Conservation (phyloP, 495 filamentous ascomycete species). For the Tuber melanosporum region DNA sequence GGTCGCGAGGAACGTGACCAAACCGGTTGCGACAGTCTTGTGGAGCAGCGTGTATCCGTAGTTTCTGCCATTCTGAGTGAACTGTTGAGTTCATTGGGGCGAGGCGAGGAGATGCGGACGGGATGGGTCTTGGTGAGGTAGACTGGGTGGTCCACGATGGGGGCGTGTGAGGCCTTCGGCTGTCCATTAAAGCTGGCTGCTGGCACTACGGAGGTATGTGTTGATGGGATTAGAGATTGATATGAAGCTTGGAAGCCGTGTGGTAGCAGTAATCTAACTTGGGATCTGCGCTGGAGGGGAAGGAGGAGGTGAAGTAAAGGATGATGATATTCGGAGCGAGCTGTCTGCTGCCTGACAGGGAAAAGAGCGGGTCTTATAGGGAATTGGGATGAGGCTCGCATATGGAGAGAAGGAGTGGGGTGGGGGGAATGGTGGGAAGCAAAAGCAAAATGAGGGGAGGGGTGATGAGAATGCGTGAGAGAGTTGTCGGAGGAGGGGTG, state of each 20-base stretch:
- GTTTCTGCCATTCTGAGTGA: slow-evolving; percentile 22
- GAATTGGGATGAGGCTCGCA: slow-evolving; percentile 1
- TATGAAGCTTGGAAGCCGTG: neutral
- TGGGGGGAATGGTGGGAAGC: slow-evolving; percentile 8
- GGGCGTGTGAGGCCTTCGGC: slow-evolving; percentile 33
- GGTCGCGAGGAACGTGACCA: neutral
- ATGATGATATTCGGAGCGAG: neutral
- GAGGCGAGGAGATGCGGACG: slow-evolving; percentile 14
- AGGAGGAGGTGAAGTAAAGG: neutral
- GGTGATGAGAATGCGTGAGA: neutral
- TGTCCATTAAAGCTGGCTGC: slow-evolving; percentile 32
- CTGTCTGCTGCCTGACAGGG: neutral
- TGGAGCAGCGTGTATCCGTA: neutral
- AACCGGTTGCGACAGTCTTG: neutral
- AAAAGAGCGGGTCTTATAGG: slow-evolving; percentile 20
- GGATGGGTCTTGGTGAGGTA: slow-evolving; percentile 22
- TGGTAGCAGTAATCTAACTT: neutral
- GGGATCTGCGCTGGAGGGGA: neutral
- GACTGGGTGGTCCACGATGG: slow-evolving; percentile 10
- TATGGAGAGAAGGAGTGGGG: slow-evolving; percentile 3
- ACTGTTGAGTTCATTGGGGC: slow-evolving; percentile 2
- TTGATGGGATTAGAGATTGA: slow-evolving; percentile 14
- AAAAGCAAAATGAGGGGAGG: slow-evolving; percentile 18
- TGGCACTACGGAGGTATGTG: slow-evolving; percentile 24
- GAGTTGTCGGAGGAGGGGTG: slow-evolving; percentile 3